Conservation (phyloP, 768 basidiomycete species). For the Polyporus arcularius region DNA sequence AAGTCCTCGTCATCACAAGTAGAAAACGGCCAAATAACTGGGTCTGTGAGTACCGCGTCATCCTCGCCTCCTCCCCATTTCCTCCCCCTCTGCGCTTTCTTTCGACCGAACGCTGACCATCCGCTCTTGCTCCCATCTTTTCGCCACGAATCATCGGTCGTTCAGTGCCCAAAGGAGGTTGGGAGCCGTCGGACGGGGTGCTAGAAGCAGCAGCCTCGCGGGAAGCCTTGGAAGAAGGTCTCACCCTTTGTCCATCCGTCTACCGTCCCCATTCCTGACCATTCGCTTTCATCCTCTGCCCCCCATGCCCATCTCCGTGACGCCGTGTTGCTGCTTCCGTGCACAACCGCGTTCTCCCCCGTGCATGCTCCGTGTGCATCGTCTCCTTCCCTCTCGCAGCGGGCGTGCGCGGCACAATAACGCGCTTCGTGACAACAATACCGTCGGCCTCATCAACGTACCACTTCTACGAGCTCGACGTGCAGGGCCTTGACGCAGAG, state of each 20-base stretch:
- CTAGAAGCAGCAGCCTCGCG: slow-evolving; percentile 87
- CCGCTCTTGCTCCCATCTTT: slow-evolving; percentile 8
- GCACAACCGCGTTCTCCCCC: slow-evolving; percentile 1
- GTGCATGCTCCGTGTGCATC: slow-evolving; percentile 29
- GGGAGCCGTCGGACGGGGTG: slow-evolving; percentile 78
- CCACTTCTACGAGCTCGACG: slow-evolving; percentile 91
- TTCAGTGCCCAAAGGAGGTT: slow-evolving; percentile 91
- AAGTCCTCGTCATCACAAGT: slow-evolving; percentile 83
- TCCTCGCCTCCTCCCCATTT: slow-evolving; percentile 3
- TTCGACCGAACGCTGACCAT: slow-evolving; percentile 7
- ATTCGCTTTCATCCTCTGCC: slow-evolving; percentile 24
- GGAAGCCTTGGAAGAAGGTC: slow-evolving; percentile 97
- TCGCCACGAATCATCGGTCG: not conserved
- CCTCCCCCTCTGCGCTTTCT: not conserved
- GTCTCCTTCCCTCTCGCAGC: slow-evolving; percentile 50
- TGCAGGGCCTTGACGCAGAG: slow-evolving; percentile 69
- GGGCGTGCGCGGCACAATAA: slow-evolving; percentile 85
- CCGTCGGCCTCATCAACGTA: slow-evolving; percentile 78
- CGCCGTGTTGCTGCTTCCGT: slow-evolving; percentile 33
- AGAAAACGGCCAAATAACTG: slow-evolving; percentile 78
- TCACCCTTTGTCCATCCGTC: slow-evolving; percentile 80
- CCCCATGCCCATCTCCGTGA: slow-evolving; percentile 29
- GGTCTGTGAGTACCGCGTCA: slow-evolving; percentile 73
- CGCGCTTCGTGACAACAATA: slow-evolving; percentile 83
- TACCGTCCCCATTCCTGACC: slow-evolving; percentile 50